Base-by-base conservation (phyloP, 23 red algal species). In the Gracilaria vermiculophylla region DNA sequence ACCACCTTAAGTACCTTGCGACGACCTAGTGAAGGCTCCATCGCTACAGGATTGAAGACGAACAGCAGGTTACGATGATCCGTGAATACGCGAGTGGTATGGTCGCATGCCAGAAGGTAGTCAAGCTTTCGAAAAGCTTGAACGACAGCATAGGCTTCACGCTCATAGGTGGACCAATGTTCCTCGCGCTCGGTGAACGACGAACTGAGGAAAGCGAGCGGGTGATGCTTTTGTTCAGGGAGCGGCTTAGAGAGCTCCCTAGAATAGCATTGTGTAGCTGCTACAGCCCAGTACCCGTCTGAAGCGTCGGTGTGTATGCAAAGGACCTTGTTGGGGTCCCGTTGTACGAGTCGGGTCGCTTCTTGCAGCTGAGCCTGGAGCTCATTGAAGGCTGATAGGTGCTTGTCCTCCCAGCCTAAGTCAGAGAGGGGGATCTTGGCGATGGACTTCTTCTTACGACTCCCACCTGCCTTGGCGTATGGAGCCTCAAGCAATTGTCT, bases 251-350 rank as follows among this genome's bases (percentile, higher is more conserved):
- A 28, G 6, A 50, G 65, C 44, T 88, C 66, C 31, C 4, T 0
- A 0, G 0, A 5, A 12, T 14, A 4, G 27, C 16, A 53, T 33
- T 88, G 66, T 31, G 83, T 88, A 2, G 67, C 66, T 37, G 20
- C 29, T 7, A 1, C 66, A 31, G 83, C 83, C 83, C 65, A 76
- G 1, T 77, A 67, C 12, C 17, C 0, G 53, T 88, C 65, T 8
- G 83, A 88, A 23, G 83, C 83, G 20, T 88, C 65, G 21, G 28
- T 88, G 53, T 76, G 53, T 24, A 88, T 20, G 51, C 83, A 88
- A 20, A 75, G 42, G 5, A 42, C 24, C 48, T 54, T 53, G 33
- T 62, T 53, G 21, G 41, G 42, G 66, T 88, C 19, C 9, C 27
- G 53, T 39, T 88, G 83, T 23, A 31, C 66, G 49, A 88, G 65